Conservation (phyloP, 2,329 filamentous ascomycete genomes). For the Chaetomium globosum region DNA sequence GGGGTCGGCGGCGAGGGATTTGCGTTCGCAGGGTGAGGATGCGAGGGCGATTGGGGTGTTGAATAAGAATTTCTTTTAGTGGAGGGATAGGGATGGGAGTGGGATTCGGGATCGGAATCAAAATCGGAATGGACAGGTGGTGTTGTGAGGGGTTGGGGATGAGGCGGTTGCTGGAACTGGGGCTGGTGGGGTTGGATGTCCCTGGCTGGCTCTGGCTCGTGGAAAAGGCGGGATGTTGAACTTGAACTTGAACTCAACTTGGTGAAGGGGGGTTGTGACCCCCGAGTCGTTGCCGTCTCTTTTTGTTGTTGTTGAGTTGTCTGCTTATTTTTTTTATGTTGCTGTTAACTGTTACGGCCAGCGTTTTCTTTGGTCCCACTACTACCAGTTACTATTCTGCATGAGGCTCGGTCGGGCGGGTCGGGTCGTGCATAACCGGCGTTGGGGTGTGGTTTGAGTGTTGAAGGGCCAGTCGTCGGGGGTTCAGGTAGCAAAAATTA, state of each 20-base stretch:
- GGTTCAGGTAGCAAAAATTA: neutral
- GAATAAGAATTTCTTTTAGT: slow-evolving; percentile 30
- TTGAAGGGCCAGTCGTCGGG: no score
- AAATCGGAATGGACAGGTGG: no score
- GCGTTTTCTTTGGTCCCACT: neutral
- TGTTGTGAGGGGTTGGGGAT: no score
- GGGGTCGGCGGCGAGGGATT: slow-evolving; percentile 4
- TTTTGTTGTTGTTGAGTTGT: neutral
- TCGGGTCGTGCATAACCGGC: slow-evolving; percentile 6
- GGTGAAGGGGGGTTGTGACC: no score
- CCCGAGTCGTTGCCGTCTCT: no score
- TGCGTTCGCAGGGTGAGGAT: slow-evolving; percentile 32
- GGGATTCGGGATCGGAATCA: no score
- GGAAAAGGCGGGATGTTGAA: no score
- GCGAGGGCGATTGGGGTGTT: slow-evolving; percentile 36
- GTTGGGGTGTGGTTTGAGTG: neutral
- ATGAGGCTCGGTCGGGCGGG: neutral
- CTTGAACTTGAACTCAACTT: no score
- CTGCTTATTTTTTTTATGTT: neutral
- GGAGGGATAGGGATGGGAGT: neutral
- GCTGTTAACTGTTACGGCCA: neutral
- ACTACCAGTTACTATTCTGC: neutral
- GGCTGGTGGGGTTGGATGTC: no score
- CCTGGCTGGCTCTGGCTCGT: no score
- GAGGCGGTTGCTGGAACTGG: no score